Conservation (phyloP, 1,139 yeast genomes). For the Lodderomyces elongisporus region DNA sequence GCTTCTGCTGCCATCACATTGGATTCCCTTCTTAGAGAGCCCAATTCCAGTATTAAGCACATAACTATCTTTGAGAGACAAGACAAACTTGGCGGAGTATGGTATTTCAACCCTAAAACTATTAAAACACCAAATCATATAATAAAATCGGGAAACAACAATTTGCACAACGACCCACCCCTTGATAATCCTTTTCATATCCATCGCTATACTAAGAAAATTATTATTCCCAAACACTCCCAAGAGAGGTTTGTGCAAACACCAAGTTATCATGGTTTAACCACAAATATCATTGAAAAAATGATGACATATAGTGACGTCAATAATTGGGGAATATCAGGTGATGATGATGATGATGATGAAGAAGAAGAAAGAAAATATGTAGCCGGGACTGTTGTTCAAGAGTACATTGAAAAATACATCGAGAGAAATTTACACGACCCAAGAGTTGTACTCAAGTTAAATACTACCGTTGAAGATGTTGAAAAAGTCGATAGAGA, state of each 20-base stretch:
- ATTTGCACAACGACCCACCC: conserved; percentile 25
- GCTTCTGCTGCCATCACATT: conserved; percentile 46
- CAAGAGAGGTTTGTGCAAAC: conserved; percentile 29
- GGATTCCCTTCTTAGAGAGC: conserved; percentile 34
- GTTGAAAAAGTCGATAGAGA: conserved; percentile 21
- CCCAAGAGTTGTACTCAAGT: conserved; percentile 19
- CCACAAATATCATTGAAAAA: conserved; percentile 39
- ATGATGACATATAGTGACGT: conserved; percentile 42
- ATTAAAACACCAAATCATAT: conserved; percentile 21
- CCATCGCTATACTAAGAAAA: neutral
- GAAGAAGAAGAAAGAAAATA: conserved; percentile 15
- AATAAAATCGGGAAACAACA: conserved; percentile 20
- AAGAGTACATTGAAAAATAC: conserved; percentile 31
- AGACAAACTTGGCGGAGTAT: conserved; percentile 26
- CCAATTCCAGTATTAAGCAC: conserved; percentile 12
- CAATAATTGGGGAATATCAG: conserved; percentile 26
- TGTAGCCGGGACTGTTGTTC: conserved; percentile 25
- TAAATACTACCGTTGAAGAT: conserved; percentile 35
- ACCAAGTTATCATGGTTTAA: conserved; percentile 34
- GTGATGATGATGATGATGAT: conserved; percentile 15
- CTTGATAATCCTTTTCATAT: conserved; percentile 25
- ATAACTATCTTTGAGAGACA: conserved; percentile 29
- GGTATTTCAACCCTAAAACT: conserved; percentile 24
- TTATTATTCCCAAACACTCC: conserved; percentile 10
- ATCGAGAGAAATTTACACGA: conserved; percentile 19